Evolutionary conservation across 2,329 filamentous ascomycete species (phyloP).

Genomic region (Diaporthe sp.): DNA sequence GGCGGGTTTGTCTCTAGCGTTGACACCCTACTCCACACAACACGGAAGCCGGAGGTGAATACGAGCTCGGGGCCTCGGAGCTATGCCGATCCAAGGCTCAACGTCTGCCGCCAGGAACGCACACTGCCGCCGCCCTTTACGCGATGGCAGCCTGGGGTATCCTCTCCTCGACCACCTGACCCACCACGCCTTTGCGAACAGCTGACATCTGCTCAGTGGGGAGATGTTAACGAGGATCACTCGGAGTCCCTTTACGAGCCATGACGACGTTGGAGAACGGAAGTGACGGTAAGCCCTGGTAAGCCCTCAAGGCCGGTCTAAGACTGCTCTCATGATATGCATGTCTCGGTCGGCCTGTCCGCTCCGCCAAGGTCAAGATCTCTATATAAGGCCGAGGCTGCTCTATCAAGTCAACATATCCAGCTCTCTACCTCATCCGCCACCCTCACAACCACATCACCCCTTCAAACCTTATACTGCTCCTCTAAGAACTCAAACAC

Average conservation of each 20-base stretch:
- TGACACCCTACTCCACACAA: slow-evolving; percentile 35
- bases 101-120: slow-evolving; percentile 29
- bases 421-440: slow-evolving; percentile 8
- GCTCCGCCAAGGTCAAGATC: not conserved
- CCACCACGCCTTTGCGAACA: slow-evolving; percentile 19
- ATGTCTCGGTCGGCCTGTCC: slow-evolving; percentile 12
- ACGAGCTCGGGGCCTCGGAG: slow-evolving; percentile 34
- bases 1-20: slow-evolving; percentile 34
- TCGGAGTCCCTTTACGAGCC: slow-evolving; percentile 25
- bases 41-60: slow-evolving; percentile 31
- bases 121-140: slow-evolving; percentile 14
- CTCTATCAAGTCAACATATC: not conserved
- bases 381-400: slow-evolving; percentile 32
- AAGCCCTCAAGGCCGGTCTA: not conserved
- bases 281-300: slow-evolving; percentile 24
- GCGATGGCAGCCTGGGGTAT: slow-evolving; percentile 33
- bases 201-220: slow-evolving; percentile 26
- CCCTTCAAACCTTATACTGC: not conserved
- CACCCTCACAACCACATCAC: not conserved
- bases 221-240: slow-evolving; percentile 15
- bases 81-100: slow-evolving; percentile 32
- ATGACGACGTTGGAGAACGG: slow-evolving; percentile 29
- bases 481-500: not conserved
- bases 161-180: slow-evolving; percentile 30
- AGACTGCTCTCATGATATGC: slow-evolving; percentile 12